Evolutionary conservation across 331 rosid species (phyloP), one percentile per base, ranked within the genome.

Genomic region (Saraca asoca): DNA sequence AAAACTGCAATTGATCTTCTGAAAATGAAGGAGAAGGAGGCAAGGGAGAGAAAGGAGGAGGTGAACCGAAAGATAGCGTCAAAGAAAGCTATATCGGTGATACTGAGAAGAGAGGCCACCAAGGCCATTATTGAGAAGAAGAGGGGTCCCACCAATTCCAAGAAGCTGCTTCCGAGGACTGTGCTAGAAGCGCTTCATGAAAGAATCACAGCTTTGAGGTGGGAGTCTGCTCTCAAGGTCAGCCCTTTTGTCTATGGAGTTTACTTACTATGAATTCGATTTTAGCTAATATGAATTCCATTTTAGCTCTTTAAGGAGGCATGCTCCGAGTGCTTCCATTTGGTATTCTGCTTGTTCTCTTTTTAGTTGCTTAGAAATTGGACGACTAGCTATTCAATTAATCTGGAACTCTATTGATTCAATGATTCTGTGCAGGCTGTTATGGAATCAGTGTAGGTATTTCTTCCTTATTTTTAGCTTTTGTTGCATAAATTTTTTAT

Each of bases 181-280:
- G 85, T 92, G 0, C 94, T 92, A 8, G 95, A 93, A 81, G 91
- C 98, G 1, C 88, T 89, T 19, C 83, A 93, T 42, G 98, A 93
- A 72, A 80, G 98, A 65, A 72, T 87, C 60, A 64, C 85, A 0
- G 94, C 96, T 58, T 67, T 85, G 64, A 85, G 98, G 5, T 90
- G 96, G 94, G 96, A 93, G 55, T 93, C 98, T 8, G 95, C 98
- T 50, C 88, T 93, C 83, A 93, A 87, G 96, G 98, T 93, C 14
- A 3, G 24, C 42, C 12, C 13, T 9, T 9, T 29, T 56, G 5
- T 1, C 53, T 38, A 31, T 50, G 68, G 15, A 7, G 33, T 61
- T 71, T 6, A 5, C 5, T 60, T 24, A 1, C 1, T 24, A 1
- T 68, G 58, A 0, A 15, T 58, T 54, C 16, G 29, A 6, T 65